Base-by-base conservation (phyloP, 257 asterid species). In the Plantago major region DNA sequence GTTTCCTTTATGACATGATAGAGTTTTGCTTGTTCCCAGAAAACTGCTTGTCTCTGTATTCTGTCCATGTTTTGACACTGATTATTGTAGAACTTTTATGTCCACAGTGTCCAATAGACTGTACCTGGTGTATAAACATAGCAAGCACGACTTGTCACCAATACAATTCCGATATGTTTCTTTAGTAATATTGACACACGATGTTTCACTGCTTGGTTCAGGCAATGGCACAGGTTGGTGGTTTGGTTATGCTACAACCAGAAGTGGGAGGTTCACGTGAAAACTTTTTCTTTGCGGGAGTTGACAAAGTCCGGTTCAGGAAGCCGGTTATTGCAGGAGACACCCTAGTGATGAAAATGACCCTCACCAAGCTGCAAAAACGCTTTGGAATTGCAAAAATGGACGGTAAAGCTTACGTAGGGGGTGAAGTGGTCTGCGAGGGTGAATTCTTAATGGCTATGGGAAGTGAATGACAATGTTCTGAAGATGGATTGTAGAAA, bases 181-280 rank as follows among this genome's bases (percentile, higher is more conserved):
- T 33, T 7, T 4, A 33, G 7, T 33, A 33, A 3, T 4, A 33
- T 33, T 33, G 40, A 33, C 40, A 33, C 40, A 33, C 3, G 1
- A 16, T 16, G 17, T 47, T 17, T 33, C 43, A 18, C 45, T 28
- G 43, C 19, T 56, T 63, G 37, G 11, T 73, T 45, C 78, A 92
- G 97, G 98, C 98, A 67, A 76, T 92, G 95, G 98, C 97, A 49
- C 98, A 92, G 78, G 97, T 92, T 9, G 98, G 97, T 16, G 95
- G 98, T 19, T 14, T 90, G 68, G 87, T 83, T 44, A 79, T 87
- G 57, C 15, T 19, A 49, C 94, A 84, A 55, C 90, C 92, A 7
- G 97, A 87, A 68, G 85, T 82, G 44, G 97, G 6, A 51, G 57
- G 90, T 3, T 78, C 97, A 8, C 79, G 82, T 0, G 86, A 80